Evolutionary conservation across 495 filamentous ascomycete genomes (phyloP).

Genomic region (Hamigera avellanea): DNA sequence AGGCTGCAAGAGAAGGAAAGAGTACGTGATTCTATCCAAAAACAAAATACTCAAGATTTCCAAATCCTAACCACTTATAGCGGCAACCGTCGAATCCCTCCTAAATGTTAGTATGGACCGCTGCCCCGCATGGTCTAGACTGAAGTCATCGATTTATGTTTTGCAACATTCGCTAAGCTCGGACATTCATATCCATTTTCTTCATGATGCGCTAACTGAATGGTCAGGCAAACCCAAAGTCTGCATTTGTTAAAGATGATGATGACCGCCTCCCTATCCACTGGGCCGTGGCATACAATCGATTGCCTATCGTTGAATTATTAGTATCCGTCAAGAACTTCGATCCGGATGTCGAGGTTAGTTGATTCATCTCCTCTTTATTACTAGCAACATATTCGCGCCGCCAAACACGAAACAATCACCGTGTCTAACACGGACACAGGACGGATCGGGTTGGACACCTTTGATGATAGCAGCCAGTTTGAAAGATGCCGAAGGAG

Average conservation of each 20-base stretch:
- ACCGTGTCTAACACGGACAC: neutral
- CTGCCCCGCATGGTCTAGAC: slow-evolving; percentile 19
- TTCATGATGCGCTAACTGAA: too few species aligned
- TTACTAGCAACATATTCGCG: neutral
- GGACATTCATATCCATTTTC: too few species aligned
- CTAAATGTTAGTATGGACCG: slow-evolving; percentile 45
- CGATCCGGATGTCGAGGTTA: slow-evolving; percentile 75
- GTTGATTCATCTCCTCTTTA: slow-evolving; percentile 6
- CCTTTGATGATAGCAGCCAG: slow-evolving; percentile 87
- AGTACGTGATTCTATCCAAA: slow-evolving; percentile 47
- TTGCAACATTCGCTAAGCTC: too few species aligned
- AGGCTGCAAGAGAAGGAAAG: slow-evolving; percentile 78
- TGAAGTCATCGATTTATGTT: too few species aligned
- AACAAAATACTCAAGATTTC: neutral
- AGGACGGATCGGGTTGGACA: slow-evolving; percentile 90
- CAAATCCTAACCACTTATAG: slow-evolving; percentile 23
- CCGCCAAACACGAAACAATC: neutral
- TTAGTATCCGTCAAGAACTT: slow-evolving; percentile 59
- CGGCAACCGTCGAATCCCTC: slow-evolving; percentile 59
- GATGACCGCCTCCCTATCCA: slow-evolving; percentile 90
- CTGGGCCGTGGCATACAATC: slow-evolving; percentile 86
- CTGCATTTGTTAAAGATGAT: slow-evolving; percentile 63
- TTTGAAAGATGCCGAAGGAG: slow-evolving; percentile 50
- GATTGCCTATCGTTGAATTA: slow-evolving; percentile 58
- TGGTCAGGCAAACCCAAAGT: slow-evolving; percentile 62